Evolutionary conservation across 1,284 basidiomycete genomes (phyloP), one percentile per base, ranked within the genome.

Genomic region (Afroboletus lepidellus): DNA sequence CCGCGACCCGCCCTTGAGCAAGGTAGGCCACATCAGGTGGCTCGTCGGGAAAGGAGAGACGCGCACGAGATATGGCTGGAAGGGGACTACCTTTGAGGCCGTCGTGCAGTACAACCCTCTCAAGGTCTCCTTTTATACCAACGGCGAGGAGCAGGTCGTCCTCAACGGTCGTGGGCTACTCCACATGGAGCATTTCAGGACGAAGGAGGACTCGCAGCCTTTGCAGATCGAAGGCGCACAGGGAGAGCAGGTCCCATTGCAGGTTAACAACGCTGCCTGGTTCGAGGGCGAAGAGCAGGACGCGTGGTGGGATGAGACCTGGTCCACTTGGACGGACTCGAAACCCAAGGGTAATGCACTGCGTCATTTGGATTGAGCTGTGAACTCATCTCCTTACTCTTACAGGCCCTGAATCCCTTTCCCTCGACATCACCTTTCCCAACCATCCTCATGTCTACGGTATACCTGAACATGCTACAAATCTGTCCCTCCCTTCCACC

Each of bases 171-270:
- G 87, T 38, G 89, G 90, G 1, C 78, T 99, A 25, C 77, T 99
- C 60, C 94, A 99, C 67, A 94, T 99, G 92, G 97, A 99, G 68
- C 97, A 99, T 71, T 98, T 94, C 77, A 81, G 94, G 50, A 77
- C 76, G 30, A 92, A 93, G 72, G 66, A 72, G 25, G 69, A 69
- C 25, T 69, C 71, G n/a, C 67, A 74, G 49, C 64, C 74, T 3
- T 69, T 69, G 30, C 74, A 75, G 41, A 69, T 71, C 8, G 74
- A 74, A 51, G 78, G 74, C 32, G 68, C 69, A 23, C 70, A 66
- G 24, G 68, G 66, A 13, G 70, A 67, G 46, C 87, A 91, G 65
- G 73, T 71, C 7, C 81, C 85, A 1, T 62, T 90, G 34, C 73
- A 84, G 42, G 67, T 72, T 13, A 83, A 84, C 55, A 73, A 78